Evolutionary conservation across 352 stramenopile species (phyloP), one percentile per base, ranked within the genome.

Genomic region (Globisporangium acanthophoron): DNA sequence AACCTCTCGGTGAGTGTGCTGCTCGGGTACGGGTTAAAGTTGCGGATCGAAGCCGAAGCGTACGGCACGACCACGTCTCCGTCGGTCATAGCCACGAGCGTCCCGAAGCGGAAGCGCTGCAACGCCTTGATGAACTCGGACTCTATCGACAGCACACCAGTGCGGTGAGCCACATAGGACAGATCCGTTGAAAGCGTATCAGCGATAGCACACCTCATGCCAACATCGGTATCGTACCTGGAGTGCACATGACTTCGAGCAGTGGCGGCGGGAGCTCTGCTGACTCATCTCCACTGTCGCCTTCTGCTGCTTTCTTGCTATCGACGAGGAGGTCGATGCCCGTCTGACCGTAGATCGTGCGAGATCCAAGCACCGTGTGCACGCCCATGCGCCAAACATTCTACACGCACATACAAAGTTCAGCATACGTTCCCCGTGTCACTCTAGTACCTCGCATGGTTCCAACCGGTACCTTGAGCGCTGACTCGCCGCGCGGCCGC

Each of bases 41-140:
- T 92, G 33, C 76, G 76, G 56, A 92, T 85, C 37, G 83, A 86
- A 8, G 78, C 80, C 5, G 83, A 90, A 5, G 80, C 65, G 35
- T 84, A 90, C 27, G 80, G 83, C 33, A 92, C 83, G 35, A 90
- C 65, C 18, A 90, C 60, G 41, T 92, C 83, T 29, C 83, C 83
- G 24, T 92, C 80, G 12, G 81, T 84, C 73, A 92, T 86, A 16
- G 83, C 83, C 20, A 92, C 66, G 31, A 91, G 62, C 15, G 81
- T 91, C 45, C 81, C 80, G 54, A 78, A 56, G 15, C 61, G 66
- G 41, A 91, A 91, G 27, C 63, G 66, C 20, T 72, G 74, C 12
- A 91, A 64, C n/a, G 78, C 78, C 5, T 58, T 59, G 4, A 88
- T 46, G 61, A 81, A 91, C 29, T 67, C 66, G 3, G 67, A 84